Conservation (phyloP, 805 yeast genomes). For the Metschnikowia dekortorum region DNA sequence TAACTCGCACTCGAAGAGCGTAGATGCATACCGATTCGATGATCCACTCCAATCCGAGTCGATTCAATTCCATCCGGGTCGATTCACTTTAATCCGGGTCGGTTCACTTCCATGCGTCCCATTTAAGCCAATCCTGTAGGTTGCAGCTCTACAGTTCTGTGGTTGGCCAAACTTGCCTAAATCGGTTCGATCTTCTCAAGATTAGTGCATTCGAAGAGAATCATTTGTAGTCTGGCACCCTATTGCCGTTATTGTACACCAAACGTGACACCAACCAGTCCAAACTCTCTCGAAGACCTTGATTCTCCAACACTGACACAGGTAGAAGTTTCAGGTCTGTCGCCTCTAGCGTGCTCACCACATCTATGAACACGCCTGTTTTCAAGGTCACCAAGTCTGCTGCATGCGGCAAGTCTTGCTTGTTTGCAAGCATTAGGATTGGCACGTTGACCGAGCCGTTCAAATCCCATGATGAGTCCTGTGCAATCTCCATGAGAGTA, state of each 20-base stretch:
- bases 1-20: no score
- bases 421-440: slow-evolving; percentile 89
- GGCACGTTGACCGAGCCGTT: slow-evolving; percentile 60
- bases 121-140: no score
- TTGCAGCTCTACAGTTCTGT: no score
- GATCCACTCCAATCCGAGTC: no score
- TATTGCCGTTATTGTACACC: slow-evolving; percentile 56
- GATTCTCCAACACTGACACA: slow-evolving; percentile 76
- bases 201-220: no score
- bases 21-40: no score
- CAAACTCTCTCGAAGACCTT: slow-evolving; percentile 80
- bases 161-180: no score
- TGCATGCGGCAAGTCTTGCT: slow-evolving; percentile 67
- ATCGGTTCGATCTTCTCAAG: no score
- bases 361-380: slow-evolving; percentile 79
- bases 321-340: slow-evolving; percentile 89
- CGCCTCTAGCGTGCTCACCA: slow-evolving; percentile 79
- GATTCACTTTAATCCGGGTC: no score
- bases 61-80: no score
- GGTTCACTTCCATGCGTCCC: no score
- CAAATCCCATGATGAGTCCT: slow-evolving; percentile 39
- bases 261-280: slow-evolving; percentile 83
- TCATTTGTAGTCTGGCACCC: slow-evolving; percentile 52
- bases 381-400: slow-evolving; percentile 52
- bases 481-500: slow-evolving; percentile 48